A percentile compares a stretch with the other conserved stretches of the same genome.
Evolutionary conservation across 352 stramenopile genomes (phyloP).

Genomic region (Pythium oligandrum): DNA sequence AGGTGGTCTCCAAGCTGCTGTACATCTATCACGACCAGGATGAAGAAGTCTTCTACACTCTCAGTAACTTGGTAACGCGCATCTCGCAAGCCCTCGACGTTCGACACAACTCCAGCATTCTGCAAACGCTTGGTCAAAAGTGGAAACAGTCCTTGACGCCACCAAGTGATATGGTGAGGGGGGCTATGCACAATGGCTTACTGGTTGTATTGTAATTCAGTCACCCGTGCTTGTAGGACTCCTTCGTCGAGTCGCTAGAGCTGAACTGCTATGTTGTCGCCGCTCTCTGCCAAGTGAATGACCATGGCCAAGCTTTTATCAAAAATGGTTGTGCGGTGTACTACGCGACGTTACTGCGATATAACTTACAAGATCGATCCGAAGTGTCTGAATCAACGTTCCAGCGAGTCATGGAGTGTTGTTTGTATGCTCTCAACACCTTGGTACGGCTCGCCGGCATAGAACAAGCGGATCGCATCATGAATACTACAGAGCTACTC

Average conservation of each 20-base stretch:
- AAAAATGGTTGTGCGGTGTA: slow-evolving; percentile 14
- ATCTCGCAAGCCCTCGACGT: slow-evolving; percentile 6
- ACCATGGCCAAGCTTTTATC: slow-evolving; percentile 7
- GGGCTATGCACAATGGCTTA: too few relatives aligned
- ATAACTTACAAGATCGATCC: slow-evolving; percentile 20
- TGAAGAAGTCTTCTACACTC: neutral
- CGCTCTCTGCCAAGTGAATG: slow-evolving; percentile 19
- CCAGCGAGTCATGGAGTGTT: slow-evolving; percentile 24
- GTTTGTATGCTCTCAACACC: slow-evolving; percentile 21
- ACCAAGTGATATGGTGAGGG: slow-evolving; percentile 18
- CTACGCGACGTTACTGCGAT: slow-evolving; percentile 20
- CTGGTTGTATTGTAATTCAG: too few relatives aligned
- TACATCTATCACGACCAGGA: slow-evolving; percentile 7
- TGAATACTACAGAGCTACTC: too few relatives aligned
- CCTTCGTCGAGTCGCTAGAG: slow-evolving; percentile 30
- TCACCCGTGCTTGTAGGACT: slow-evolving; percentile 13
- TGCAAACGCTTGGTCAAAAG: slow-evolving; percentile 14
- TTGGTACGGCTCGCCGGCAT: slow-evolving; percentile 9
- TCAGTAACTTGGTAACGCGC: slow-evolving; percentile 5
- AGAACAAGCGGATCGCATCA: too few relatives aligned
- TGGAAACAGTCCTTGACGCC: slow-evolving; percentile 18
- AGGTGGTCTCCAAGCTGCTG: slow-evolving; percentile 9
- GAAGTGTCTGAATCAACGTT: slow-evolving; percentile 19
- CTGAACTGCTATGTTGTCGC: slow-evolving; percentile 30
- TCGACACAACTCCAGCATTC: slow-evolving; percentile 9